A percentile compares a stretch with the other conserved stretches of the same genome.
These are phyloP conservation scores for Daldinia grandis DNA, from an alignment of 495 filamentous ascomycete species.

Conservation along the genomic window DNA sequence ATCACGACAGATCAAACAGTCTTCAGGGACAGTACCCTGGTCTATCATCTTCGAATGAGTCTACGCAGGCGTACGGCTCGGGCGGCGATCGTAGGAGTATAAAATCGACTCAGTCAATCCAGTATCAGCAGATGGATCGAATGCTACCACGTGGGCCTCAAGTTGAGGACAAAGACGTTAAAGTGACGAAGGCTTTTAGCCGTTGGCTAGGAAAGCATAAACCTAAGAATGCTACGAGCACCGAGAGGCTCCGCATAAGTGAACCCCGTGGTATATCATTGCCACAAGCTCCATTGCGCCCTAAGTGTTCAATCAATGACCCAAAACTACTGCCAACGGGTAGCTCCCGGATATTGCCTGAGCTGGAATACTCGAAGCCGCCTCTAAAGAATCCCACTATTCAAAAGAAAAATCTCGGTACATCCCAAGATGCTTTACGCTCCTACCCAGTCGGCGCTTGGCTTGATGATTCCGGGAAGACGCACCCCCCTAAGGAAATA, in stretches of 20 bases:
- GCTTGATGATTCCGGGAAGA: background rate
- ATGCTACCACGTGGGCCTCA: background rate
- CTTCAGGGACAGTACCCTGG: background rate
- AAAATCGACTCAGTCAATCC: background rate
- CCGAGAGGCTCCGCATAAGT: constrained; percentile 17
- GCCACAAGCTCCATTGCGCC: background rate
- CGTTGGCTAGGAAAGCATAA: constrained; percentile 25
- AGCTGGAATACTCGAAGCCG: background rate
- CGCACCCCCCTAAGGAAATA: background rate
- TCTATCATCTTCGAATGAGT: constrained; percentile 6
- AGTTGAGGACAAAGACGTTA: constrained; percentile 2
- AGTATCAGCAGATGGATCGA: constrained; percentile 3
- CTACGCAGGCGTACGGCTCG: constrained; percentile 35
- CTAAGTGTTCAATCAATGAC: background rate
- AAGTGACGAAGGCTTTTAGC: constrained; percentile 9
- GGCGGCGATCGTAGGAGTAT: background rate
- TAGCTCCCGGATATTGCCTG: background rate
- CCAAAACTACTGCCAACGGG: background rate
- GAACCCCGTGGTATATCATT: background rate
- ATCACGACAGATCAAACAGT: background rate
- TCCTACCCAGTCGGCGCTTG: constrained; percentile 18
- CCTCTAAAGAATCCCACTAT: background rate
- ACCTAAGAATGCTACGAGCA: background rate
- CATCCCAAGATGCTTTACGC: constrained; percentile 12
- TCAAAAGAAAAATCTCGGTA: constrained; percentile 14